Evolutionary conservation across 83 land plant genomes (phyloP).

Genomic region (Isoetes engelmannii): DNA sequence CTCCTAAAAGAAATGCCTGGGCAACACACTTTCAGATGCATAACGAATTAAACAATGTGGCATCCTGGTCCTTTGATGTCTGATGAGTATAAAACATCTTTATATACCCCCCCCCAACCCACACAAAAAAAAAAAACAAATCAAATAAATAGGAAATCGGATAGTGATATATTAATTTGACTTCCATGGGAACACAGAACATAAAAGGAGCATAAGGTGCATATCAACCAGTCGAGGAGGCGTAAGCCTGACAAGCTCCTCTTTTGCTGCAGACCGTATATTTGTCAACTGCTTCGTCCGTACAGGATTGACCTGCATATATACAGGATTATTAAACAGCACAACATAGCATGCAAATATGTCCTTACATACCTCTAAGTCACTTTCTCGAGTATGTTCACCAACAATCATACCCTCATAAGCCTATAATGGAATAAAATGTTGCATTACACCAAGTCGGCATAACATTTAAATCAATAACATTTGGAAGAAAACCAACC

Average conservation of each 20-base stretch:
- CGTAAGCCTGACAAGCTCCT: constrained; percentile 85
- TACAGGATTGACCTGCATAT: constrained; percentile 75
- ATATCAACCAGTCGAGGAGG: constrained; percentile 82
- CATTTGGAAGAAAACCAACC: constrained; percentile 27
- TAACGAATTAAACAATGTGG: no score
- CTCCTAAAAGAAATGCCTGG: no score
- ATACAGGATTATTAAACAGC: not conserved
- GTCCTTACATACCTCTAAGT: constrained; percentile 75
- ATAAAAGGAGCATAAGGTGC: not conserved
- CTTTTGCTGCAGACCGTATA: constrained; percentile 75
- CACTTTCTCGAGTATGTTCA: constrained; percentile 92
- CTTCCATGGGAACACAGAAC: no score
- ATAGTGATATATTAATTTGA: not conserved
- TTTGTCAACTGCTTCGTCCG: constrained; percentile 76
- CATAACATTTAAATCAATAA: not conserved
- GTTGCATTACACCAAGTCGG: not conserved
- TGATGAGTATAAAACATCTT: no score
- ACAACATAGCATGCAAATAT: not conserved
- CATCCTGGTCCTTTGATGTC: no score
- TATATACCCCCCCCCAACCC: no score
- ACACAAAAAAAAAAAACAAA: constrained; percentile 3
- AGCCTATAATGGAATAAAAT: constrained; percentile 41
- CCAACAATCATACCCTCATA: constrained; percentile 99
- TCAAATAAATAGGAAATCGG: not conserved
- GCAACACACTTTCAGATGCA: no score